Evolutionary conservation across 2,329 filamentous ascomycete species (phyloP), one percentile per base, ranked within the genome.

Genomic region (Gyromitra esculenta): DNA sequence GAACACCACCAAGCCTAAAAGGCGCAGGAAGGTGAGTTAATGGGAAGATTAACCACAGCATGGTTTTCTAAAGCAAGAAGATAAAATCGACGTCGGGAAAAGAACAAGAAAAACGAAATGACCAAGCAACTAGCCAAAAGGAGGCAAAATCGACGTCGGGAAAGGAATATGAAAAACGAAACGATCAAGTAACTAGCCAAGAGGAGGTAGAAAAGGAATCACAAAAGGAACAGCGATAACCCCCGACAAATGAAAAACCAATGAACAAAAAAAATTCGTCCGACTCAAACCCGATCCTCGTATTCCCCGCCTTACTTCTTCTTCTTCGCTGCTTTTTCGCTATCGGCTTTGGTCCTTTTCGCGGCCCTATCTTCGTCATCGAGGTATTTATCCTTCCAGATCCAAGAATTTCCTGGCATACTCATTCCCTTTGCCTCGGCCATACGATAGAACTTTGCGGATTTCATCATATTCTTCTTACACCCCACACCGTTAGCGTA

Each of bases 331-430:
- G 43, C 25, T 15, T 69, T 69, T 75, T 74, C 62, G 35, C 50
- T 21, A 18, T 66, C 67, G 5, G 68, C 59, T 37, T 73, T 54
- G 37, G 54, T 74, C 65, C 79, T 80, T 78, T 80, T 80, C 39
- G 78, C 74, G 45, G 81, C 80, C 18, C 81, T 78, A 35, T 83
- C 81, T 21, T 83, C 86, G 48, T 91, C 89, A 35, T 93, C 92
- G 76, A 91, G 89, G 83, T 98, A 98, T 82, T 98, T 98, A 73
- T 93, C 85, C 84, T 98, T 98, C 86, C 97, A 94, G 81, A 98
- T 98, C 95, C 96, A 99, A 86, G 94, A 97, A 83, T 98, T 98
- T 71, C 96, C 96, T 73, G 97, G 91, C 94, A 98, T 98, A 84
- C 90, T 97, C 87, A 97, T 94, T 5, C 96, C 96, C 84, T 96